Evolutionary conservation across 2,329 filamentous ascomycete species (phyloP).

Genomic region (Coniochaeta prunicola): DNA sequence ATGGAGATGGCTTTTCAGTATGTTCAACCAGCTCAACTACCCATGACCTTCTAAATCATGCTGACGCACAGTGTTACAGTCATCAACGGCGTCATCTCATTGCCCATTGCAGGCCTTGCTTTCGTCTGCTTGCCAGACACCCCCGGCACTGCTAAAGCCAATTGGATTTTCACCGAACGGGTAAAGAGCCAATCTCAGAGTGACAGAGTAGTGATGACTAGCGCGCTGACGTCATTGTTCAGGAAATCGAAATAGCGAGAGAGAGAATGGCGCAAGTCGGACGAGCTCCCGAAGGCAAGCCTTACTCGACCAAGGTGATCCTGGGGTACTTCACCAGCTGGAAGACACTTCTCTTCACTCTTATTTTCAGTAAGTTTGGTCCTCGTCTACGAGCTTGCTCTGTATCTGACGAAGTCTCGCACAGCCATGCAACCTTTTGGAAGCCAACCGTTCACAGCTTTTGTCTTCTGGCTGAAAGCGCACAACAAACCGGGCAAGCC

Average conservation of each 20-base stretch:
- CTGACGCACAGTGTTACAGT: not conserved
- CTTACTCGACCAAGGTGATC: not conserved
- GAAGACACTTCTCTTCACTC: not conserved
- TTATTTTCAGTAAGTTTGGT: not conserved
- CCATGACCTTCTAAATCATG: not conserved
- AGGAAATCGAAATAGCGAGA: not conserved
- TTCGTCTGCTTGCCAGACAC: not conserved
- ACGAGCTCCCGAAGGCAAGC: not conserved
- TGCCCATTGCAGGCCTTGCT: not conserved
- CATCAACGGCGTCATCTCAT: not conserved
- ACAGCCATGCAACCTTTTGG: not conserved
- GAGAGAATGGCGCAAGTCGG: not conserved
- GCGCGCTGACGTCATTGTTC: not conserved
- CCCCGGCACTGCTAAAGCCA: not conserved
- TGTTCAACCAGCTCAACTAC: not conserved
- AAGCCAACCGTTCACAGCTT: not conserved
- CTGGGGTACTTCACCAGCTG: not conserved
- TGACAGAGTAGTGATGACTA: not conserved
- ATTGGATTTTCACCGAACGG: not conserved
- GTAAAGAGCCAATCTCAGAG: not conserved
- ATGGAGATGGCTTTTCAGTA: conserved; percentile 1
- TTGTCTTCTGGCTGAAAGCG: not conserved
- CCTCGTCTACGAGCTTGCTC: not conserved
- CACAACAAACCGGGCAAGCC: not conserved
- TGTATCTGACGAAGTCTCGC: not conserved